phyloP scores from a whole-genome alignment of 805 yeast species.

The Debaryomyces prosopidis region DNA sequence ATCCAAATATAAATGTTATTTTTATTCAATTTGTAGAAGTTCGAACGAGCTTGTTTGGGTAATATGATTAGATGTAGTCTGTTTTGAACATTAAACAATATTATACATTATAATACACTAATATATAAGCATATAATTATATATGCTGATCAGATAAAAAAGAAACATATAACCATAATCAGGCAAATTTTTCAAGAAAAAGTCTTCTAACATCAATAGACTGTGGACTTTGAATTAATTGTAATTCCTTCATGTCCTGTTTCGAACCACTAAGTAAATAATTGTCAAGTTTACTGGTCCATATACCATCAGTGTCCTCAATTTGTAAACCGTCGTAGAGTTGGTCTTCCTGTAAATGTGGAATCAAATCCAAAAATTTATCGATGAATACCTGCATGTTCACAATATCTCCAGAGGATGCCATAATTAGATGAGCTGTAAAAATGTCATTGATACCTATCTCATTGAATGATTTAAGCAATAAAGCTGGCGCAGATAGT shows the following conservation, averaged over 20 bases:
- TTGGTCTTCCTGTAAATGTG: conserved; percentile 5
- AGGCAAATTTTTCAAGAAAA: conserved; percentile 8
- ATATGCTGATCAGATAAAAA: neutral
- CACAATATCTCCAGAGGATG: conserved; percentile 12
- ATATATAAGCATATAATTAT: neutral
- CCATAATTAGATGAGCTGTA: conserved; percentile 16
- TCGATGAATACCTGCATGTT: conserved; percentile 11
- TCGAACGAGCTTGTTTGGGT: no score
- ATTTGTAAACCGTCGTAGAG: conserved; percentile 14
- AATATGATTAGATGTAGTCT: no score
- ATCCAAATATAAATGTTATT: neutral
- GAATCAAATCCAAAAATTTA: conserved; percentile 9
- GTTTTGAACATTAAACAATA: neutral
- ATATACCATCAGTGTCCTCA: conserved; percentile 11
- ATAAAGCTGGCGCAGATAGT: neutral
- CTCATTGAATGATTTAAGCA: conserved; percentile 10
- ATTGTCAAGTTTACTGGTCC: conserved; percentile 2
- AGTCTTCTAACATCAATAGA: conserved; percentile 9
- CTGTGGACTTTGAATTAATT: conserved; percentile 12
- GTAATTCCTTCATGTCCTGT: conserved; percentile 2
- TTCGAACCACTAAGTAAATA: conserved; percentile 1
- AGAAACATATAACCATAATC: neutral
- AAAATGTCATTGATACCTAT: conserved; percentile 21
- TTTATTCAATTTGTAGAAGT: neutral
- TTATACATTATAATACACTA: neutral